phyloP scores from a whole-genome alignment of 225 moss, liverwort and hornwort genomes.

The Antitrichia curtipendula region DNA sequence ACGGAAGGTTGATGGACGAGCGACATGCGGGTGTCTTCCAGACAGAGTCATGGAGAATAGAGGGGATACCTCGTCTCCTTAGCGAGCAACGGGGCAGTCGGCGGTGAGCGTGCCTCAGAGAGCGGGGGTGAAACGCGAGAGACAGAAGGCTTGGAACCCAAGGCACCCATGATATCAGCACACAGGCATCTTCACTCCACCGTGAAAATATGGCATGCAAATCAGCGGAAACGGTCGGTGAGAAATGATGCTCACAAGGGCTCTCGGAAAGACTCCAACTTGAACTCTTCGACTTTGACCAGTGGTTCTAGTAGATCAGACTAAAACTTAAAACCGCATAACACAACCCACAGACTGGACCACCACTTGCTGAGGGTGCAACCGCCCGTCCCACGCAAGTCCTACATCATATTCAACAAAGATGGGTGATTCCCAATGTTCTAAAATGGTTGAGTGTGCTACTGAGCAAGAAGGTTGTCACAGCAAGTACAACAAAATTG shows the following conservation, averaged over 20 bases:
- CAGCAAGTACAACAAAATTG: constrained; percentile 58
- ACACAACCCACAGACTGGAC: neutral
- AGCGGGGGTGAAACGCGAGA: too few species aligned
- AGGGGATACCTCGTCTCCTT: neutral
- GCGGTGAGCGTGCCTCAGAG: neutral
- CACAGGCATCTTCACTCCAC: neutral
- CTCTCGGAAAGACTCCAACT: neutral
- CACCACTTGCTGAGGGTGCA: neutral
- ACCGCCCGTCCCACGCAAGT: neutral
- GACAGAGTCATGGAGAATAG: too few species aligned
- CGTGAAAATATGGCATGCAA: neutral
- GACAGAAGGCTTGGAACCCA: neutral
- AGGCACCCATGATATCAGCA: neutral
- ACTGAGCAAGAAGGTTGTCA: constrained; percentile 44
- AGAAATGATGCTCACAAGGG: neutral
- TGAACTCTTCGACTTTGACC: neutral
- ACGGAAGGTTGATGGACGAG: neutral
- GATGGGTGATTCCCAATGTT: neutral
- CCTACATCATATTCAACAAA: neutral
- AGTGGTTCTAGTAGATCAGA: neutral
- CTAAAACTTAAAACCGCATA: neutral
- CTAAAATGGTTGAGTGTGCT: neutral
- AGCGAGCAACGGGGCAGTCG: neutral
- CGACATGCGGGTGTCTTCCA: neutral
- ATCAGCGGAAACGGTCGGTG: neutral